Conservation (phyloP, 2,329 filamentous ascomycete species). For the Talaromyces atroroseus region DNA sequence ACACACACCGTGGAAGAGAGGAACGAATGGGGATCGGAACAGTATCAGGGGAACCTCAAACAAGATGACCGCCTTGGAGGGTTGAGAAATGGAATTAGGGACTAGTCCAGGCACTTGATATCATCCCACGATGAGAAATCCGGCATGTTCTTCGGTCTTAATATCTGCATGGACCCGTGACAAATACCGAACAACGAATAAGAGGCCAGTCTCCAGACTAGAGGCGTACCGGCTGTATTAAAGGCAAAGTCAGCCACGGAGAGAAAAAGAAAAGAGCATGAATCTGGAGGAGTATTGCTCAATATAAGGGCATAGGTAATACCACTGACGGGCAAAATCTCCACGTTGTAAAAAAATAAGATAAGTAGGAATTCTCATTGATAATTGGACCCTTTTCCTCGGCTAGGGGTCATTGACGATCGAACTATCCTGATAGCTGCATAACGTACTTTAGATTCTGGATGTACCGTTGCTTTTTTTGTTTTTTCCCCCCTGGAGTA, state of each 20-base stretch:
- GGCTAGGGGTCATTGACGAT: background rate
- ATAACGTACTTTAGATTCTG: background rate
- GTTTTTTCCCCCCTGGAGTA: background rate
- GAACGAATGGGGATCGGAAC: background rate
- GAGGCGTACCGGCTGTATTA: background rate
- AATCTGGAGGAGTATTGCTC: background rate
- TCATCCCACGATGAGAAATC: slow-evolving; percentile 3
- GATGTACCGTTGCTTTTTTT: background rate
- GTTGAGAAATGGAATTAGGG: background rate
- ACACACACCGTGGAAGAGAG: background rate
- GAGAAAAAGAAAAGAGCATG: background rate
- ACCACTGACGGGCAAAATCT: background rate
- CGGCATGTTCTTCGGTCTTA: slow-evolving; percentile 7
- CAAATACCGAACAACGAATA: slow-evolving; percentile 7
- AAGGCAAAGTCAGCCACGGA: background rate
- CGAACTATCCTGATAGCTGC: background rate
- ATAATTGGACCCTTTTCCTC: slow-evolving; percentile 8
- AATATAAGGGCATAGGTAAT: background rate
- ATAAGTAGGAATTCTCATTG: background rate
- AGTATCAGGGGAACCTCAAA: background rate
- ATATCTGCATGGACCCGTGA: slow-evolving; percentile 9
- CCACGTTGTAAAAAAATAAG: slow-evolving; percentile 8
- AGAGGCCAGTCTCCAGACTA: background rate
- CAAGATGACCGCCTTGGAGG: background rate
- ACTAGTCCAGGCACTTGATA: background rate